Base-by-base conservation (phyloP, 805 yeast species). In the Clavispora asparagi region DNA sequence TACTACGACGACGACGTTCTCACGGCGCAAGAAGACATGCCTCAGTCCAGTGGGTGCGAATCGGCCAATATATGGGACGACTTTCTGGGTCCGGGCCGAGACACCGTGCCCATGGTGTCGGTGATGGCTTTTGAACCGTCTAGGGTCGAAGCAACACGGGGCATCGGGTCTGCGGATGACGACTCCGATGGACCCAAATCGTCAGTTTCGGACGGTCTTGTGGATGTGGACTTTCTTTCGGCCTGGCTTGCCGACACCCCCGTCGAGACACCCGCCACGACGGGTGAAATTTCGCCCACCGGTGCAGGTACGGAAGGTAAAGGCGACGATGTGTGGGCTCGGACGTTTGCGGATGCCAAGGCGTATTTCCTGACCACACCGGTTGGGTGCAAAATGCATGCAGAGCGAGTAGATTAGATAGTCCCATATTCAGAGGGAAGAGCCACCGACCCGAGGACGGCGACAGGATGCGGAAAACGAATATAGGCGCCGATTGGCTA, bases 1-100 rank as follows among this genome's bases (percentile, higher is more conserved):
- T 25, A 28, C 35, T 37, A 29, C 27, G 33, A 38, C 19, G 39
- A 38, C 37, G 46, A 39, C 13, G 19, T 43, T 10, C 35, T 43
- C 7, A 31, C 39, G 16, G 33, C 27, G 25, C 32, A 38, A 30
- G 39, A 38, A 13, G 25, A 23, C 7, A 17, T n/a, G 33, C 28
- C 29, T 11, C 29, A 6, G 2, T 29, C 32, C 32, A n/a, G 35
- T n/a, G 35, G n/a, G 10, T 14, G 35, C 35, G 37, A 11, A 6
- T 33, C 37, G 13, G 6, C 11, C 25, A 17, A 16, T 10, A 10
- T 17, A 17, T 33, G 37, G 37, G 37, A 33, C 13, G 25, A 11
- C 13, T 33, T 33, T 33, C 17, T 33, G 37, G 37, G 14, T 4
- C 17, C 7, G 8, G 12, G 19, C 9, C 19, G 11, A 12, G 36